Conservation (phyloP, 768 basidiomycete species). For the Trametes villosa region DNA sequence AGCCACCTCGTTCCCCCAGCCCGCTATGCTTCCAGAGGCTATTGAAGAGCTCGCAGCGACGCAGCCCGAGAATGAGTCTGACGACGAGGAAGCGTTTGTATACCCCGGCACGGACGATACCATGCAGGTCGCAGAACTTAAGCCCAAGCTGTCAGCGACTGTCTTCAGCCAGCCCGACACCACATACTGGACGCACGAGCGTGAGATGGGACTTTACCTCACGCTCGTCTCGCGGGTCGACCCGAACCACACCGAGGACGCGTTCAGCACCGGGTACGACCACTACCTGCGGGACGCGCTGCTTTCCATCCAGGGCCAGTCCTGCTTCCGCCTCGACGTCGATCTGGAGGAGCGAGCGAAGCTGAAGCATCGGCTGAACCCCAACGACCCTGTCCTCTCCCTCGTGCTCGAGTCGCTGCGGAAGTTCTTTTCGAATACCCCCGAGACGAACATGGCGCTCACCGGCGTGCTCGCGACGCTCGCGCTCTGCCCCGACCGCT, state of each 20-base stretch:
- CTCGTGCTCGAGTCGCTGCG: slow-evolving; percentile 71
- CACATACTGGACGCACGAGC: slow-evolving; percentile 80
- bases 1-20: slow-evolving; percentile 78
- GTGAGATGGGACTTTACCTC: slow-evolving; percentile 82
- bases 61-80: slow-evolving; percentile 39
- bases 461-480: slow-evolving; percentile 82
- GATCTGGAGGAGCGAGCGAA: slow-evolving; percentile 46
- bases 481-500: slow-evolving; percentile 84
- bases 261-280: slow-evolving; percentile 85
- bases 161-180: slow-evolving; percentile 65
- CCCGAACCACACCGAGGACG: slow-evolving; percentile 67
- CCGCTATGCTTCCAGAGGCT: slow-evolving; percentile 41
- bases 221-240: slow-evolving; percentile 79
- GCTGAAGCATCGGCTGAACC: slow-evolving; percentile 75
- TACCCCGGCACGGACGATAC: slow-evolving; percentile 48
- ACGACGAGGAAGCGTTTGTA: slow-evolving; percentile 56
- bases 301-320: slow-evolving; percentile 64
- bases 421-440: slow-evolving; percentile 82
- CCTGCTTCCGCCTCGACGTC: slow-evolving; percentile 54
- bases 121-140: slow-evolving; percentile 4
- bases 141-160: slow-evolving; percentile 8
- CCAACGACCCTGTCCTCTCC: slow-evolving; percentile 76
- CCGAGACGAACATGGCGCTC: slow-evolving; percentile 86
- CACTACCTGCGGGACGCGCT: slow-evolving; percentile 83
- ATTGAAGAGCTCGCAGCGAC: slow-evolving; percentile 20